A percentile compares a stretch with the other conserved stretches of the same genome.
Conservation (phyloP, 306 rosid genomes). For the Hylodesmum podocarpum region DNA sequence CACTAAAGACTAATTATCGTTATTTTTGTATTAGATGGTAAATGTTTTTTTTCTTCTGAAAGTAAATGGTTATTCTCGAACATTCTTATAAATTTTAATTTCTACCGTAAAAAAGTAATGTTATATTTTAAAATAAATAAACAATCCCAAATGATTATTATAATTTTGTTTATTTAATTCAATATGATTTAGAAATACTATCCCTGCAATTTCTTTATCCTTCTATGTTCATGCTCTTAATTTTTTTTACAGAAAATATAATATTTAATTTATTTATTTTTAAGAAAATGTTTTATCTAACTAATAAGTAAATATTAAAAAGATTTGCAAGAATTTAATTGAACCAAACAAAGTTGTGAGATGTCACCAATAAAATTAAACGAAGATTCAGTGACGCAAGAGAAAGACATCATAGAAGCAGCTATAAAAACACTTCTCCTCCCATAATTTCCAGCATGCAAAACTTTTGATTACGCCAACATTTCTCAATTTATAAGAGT, state of each 20-base stretch:
- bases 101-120: too few species aligned
- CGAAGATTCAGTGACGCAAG: slow-evolving; percentile 27
- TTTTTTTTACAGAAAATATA: neutral
- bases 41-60: too few species aligned
- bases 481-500: neutral
- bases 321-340: neutral
- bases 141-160: neutral
- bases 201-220: neutral
- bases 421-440: neutral
- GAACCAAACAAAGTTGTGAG: neutral
- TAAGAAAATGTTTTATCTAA: neutral
- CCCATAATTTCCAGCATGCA: neutral
- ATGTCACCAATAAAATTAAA: neutral
- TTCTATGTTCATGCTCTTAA: neutral
- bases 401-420: slow-evolving; percentile 1
- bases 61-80: neutral
- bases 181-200: neutral
- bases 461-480: slow-evolving; percentile 1
- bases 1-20: neutral
- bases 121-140: neutral
- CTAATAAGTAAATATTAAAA: neutral
- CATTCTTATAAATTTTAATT: too few species aligned
- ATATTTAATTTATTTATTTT: neutral
- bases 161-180: neutral
- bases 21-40: neutral